phyloP scores from a whole-genome alignment of 192 early-diverging fungal genomes.

The Linnemannia hyalina region DNA sequence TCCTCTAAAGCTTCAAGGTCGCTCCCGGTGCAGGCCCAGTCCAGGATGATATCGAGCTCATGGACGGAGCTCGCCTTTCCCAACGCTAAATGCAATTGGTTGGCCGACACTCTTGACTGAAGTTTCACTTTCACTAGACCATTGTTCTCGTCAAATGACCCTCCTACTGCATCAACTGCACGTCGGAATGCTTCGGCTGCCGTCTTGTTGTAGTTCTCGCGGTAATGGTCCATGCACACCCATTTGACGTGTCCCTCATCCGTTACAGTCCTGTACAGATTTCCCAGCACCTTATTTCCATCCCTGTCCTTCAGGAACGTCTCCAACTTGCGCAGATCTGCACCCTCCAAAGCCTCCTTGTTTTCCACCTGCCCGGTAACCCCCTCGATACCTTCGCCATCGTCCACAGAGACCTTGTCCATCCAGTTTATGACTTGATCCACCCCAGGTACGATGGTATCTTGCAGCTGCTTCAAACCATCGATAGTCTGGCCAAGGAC shows the following conservation, averaged over 20 bases:
- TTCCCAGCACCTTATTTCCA: constrained; percentile 12
- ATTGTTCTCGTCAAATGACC: constrained; percentile 1
- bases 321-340: constrained; percentile 24
- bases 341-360: constrained; percentile 22
- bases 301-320: constrained; percentile 22
- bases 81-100: constrained; percentile 6
- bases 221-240: constrained; percentile 34
- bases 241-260: constrained; percentile 37
- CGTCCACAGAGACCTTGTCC: constrained; percentile 18
- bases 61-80: constrained; percentile 30
- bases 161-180: constrained; percentile 9
- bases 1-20: neutral
- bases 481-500: constrained; percentile 10
- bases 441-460: constrained; percentile 3
- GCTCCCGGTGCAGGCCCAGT: constrained; percentile 19
- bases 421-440: constrained; percentile 24
- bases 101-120: constrained; percentile 10
- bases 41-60: constrained; percentile 16
- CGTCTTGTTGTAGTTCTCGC: constrained; percentile 8
- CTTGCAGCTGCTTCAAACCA: neutral
- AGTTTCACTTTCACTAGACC: constrained; percentile 18
- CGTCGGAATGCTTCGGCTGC: constrained; percentile 10
- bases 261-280: constrained; percentile 27
- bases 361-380: constrained; percentile 8
- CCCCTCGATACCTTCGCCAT: constrained; percentile 15